Conservation (phyloP, 2,329 filamentous ascomycete species). For the Colletotrichum nymphaeae region DNA sequence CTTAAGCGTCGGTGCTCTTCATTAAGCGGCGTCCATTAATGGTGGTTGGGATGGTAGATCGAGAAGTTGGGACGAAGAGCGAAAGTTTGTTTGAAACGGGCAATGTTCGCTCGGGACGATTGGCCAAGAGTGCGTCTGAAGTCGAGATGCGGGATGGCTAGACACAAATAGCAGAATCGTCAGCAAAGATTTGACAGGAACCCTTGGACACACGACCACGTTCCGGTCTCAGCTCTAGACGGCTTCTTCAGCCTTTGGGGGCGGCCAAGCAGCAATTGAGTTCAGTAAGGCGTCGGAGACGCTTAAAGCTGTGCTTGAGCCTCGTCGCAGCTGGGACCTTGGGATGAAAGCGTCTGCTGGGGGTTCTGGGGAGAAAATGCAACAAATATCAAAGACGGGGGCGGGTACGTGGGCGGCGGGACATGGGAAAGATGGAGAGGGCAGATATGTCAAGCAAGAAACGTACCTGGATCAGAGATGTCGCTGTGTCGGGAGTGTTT, state of each 20-base stretch:
- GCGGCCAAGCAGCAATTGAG: slow-evolving; percentile 9
- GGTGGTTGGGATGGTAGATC: slow-evolving; percentile 11
- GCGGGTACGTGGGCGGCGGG: not conserved
- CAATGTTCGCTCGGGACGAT: slow-evolving; percentile 2
- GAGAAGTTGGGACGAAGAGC: slow-evolving; percentile 18
- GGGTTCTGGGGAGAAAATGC: slow-evolving; percentile 2
- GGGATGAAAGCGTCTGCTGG: slow-evolving; percentile 13
- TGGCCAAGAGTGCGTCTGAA: slow-evolving; percentile 28
- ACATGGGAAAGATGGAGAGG: not conserved
- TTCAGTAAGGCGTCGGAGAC: slow-evolving; percentile 17
- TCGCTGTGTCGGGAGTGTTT: slow-evolving; percentile 34
- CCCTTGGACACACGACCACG: slow-evolving; percentile 1
- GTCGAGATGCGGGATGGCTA: slow-evolving; percentile 21
- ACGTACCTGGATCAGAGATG: slow-evolving; percentile 29
- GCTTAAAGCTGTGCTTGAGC: slow-evolving; percentile 16
- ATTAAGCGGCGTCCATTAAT: slow-evolving; percentile 33
- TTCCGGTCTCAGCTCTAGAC: slow-evolving; percentile 27
- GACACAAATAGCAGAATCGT: slow-evolving; percentile 11
- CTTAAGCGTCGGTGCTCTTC: slow-evolving; percentile 16
- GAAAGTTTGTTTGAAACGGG: slow-evolving; percentile 22
- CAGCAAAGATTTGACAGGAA: slow-evolving; percentile 29
- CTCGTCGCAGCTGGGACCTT: slow-evolving; percentile 24
- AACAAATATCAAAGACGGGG: not conserved
- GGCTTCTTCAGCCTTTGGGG: not conserved
- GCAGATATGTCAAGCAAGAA: not conserved